Conservation (phyloP, 768 basidiomycete genomes). For the Mycena crocata region DNA sequence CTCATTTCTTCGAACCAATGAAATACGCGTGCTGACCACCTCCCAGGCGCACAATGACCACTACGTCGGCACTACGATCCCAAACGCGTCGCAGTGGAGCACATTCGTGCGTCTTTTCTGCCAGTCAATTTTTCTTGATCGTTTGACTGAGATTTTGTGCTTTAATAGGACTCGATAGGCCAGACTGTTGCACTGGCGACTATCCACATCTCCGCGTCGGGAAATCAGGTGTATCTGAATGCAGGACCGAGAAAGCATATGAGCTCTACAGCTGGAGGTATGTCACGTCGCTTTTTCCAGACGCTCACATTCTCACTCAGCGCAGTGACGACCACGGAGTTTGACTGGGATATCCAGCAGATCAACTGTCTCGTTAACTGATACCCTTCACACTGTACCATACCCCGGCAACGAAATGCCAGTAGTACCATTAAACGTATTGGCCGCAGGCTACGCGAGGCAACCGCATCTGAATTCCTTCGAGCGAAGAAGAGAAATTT, state of each 20-base stretch:
- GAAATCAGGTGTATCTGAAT: conserved; percentile 24
- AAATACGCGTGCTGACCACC: not conserved
- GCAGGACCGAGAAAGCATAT: conserved; percentile 20
- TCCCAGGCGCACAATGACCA: conserved; percentile 32
- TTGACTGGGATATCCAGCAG: conserved; percentile 32
- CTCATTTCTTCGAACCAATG: too few species aligned
- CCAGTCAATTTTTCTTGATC: not conserved
- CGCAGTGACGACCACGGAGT: conserved; percentile 23
- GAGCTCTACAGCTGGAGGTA: conserved; percentile 27
- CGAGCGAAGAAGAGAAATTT: too few species aligned
- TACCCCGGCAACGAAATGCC: too few species aligned
- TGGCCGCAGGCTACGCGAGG: not conserved
- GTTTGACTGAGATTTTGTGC: not conserved
- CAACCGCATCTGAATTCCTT: too few species aligned
- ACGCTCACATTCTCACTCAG: not conserved
- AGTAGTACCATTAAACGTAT: not conserved
- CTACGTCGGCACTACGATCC: conserved; percentile 32
- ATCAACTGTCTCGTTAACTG: conserved; percentile 25
- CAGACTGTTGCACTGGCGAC: conserved; percentile 25
- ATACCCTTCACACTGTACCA: not conserved
- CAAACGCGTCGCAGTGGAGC: conserved; percentile 17
- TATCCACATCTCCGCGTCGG: conserved; percentile 21
- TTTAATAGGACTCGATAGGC: conserved; percentile 20
- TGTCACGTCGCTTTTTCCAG: not conserved
- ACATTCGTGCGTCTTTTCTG: conserved; percentile 9